Evolutionary conservation across 2,329 filamentous ascomycete genomes (phyloP), one percentile per base, ranked within the genome.

Genomic region (Eutypa lata): DNA sequence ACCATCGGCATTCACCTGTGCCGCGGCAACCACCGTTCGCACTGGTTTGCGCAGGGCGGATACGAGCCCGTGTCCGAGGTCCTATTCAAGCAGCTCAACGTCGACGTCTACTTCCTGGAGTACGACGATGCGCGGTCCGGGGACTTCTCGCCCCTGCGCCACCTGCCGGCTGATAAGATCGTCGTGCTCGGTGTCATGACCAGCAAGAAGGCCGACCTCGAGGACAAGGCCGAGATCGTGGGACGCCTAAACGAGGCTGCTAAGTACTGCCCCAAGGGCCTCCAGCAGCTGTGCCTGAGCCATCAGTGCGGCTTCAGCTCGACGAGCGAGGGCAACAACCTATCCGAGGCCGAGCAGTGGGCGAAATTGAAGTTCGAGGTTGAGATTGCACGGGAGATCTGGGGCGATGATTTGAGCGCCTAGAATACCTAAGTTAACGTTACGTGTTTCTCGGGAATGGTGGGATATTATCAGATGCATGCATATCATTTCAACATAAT

Each of bases 21-120:
- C 73, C 68, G 79, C 6, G 80, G 80, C 53, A 83, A 83, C 68
- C 81, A 81, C 70, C 72, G 79, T 16, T 74, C 69, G 48, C 78
- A 80, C 63, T 82, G 79, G 78, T 83, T 83, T 60, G 79, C 80
- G 3, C 74, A 78, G 50, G 80, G 80, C 46, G 79, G 79, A 37
- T 83, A 83, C 69, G 80, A 82, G 67, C 79, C 79, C 47, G 78
- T 82, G 3, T 77, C 79, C 35, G 77, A 81, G 65, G 76, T 79
- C n/a, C 69, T 82, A 14, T 82, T 82, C 73, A 76, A 76, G 61
- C 76, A 80, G 52, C 72, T 82, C 47, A 73, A 81, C 60, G 79
- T 82, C 50, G 79, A 83, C 58, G 79, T 76, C 14, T 83, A 82
- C 67, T 83, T 82, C 69, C 75, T 83, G 60, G 80, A 83, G 66